Evolutionary conservation across 2,329 filamentous ascomycete genomes (phyloP).

Genomic region (Fusarium subtropicale): DNA sequence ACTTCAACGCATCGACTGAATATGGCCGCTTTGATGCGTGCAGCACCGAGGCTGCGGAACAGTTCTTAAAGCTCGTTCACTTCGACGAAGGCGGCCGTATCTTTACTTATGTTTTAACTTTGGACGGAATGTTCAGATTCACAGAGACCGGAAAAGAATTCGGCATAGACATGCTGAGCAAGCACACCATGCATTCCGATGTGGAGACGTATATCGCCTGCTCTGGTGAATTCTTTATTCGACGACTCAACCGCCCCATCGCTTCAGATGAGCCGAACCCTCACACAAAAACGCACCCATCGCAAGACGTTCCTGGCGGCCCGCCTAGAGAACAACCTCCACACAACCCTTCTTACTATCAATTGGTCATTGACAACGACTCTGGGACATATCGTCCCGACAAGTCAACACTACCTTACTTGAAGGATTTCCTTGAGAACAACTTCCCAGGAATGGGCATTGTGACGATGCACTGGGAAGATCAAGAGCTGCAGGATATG

Average conservation of each 20-base stretch:
- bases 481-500: conserved; percentile 76
- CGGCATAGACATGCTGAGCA: conserved; percentile 90
- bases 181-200: conserved; percentile 97
- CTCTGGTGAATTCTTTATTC: conserved; percentile 92
- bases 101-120: conserved; percentile 91
- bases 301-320: conserved; percentile 57
- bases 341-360: conserved; percentile 70
- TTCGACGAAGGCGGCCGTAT: conserved; percentile 87
- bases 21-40: conserved; percentile 76
- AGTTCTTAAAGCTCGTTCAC: conserved; percentile 88
- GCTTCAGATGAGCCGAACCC: conserved; percentile 58
- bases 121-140: conserved; percentile 88
- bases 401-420: conserved; percentile 75
- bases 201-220: conserved; percentile 92
- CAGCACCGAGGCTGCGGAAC: conserved; percentile 75
- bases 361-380: conserved; percentile 95
- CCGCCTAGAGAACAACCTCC: conserved; percentile 60
- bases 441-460: conserved; percentile 85
- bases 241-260: conserved; percentile 68
- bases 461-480: conserved; percentile 80
- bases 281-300: conserved; percentile 63
- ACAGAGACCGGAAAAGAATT: conserved; percentile 97
- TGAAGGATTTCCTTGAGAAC: conserved; percentile 75
- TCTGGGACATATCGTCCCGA: conserved; percentile 93
- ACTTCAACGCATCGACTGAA: conserved; percentile 81